Conservation (phyloP, 148 eudicot genomes). For the Rhododendron henanense region DNA sequence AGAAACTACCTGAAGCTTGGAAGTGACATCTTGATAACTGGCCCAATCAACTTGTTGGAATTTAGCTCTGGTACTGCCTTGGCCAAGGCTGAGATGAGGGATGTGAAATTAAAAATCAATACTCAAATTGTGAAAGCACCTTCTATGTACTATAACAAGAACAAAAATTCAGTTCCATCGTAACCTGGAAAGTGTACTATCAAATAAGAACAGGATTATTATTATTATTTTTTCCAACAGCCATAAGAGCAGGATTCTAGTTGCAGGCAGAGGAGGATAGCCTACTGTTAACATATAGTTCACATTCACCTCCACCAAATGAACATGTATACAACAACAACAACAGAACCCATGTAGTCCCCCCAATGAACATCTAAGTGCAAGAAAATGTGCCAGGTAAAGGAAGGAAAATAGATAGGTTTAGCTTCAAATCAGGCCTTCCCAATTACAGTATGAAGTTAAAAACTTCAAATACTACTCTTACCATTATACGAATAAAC, state of each 20-base stretch:
- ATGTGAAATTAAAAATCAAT: background rate
- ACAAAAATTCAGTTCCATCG: background rate
- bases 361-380: background rate
- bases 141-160: background rate
- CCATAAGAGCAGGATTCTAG: constrained; percentile 6
- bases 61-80: constrained; percentile 33
- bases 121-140: background rate
- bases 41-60: constrained; percentile 57
- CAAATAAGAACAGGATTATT: background rate
- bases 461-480: background rate
- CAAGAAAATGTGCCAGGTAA: background rate
- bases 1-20: constrained; percentile 74
- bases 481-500: background rate
- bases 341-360: too few relatives aligned
- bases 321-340: background rate
- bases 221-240: background rate
- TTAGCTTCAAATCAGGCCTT: background rate
- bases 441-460: background rate
- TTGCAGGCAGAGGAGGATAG: background rate
- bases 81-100: background rate
- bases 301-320: background rate
- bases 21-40: constrained; percentile 62
- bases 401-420: background rate
- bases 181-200: background rate
- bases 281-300: background rate